Conservation (phyloP, 805 yeast species). For the Cyberlindnera suaveolens region DNA sequence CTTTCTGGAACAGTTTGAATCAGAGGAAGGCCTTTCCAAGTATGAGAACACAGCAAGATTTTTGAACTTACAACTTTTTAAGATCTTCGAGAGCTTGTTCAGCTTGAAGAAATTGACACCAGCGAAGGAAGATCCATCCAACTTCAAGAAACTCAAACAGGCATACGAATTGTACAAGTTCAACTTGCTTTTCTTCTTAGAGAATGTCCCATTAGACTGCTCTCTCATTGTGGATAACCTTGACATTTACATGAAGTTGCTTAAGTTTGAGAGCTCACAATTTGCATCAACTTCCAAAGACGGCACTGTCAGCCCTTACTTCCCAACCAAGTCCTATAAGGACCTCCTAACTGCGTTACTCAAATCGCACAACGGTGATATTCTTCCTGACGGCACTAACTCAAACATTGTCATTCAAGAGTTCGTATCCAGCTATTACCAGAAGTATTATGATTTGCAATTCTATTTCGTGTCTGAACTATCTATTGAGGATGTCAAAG, state of each 20-base stretch:
- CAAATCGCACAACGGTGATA: conserved; percentile 31
- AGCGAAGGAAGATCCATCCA: conserved; percentile 35
- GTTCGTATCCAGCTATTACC: conserved; percentile 49
- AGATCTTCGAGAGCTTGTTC: conserved; percentile 20
- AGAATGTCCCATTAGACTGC: conserved; percentile 31
- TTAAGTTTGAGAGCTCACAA: conserved; percentile 49
- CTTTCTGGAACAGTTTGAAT: conserved; percentile 14
- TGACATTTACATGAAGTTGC: conserved; percentile 50
- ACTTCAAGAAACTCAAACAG: conserved; percentile 59
- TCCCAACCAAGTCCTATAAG: conserved; percentile 51
- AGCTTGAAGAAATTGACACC: conserved; percentile 8
- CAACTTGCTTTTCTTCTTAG: conserved; percentile 36
- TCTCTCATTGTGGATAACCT: conserved; percentile 46
- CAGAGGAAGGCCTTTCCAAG: conserved; percentile 13
- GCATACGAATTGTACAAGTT: conserved; percentile 50
- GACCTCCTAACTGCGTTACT: conserved; percentile 33
- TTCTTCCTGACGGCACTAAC: conserved; percentile 40
- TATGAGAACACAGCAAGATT: conserved; percentile 17
- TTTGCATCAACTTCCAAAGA: conserved; percentile 37
- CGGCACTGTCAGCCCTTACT: conserved; percentile 39
- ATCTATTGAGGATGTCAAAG: conserved; percentile 17
- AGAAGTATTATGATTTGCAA: conserved; percentile 68
- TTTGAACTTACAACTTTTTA: conserved; percentile 17
- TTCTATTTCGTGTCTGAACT: conserved; percentile 60
- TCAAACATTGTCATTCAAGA: conserved; percentile 46